phyloP scores from a whole-genome alignment of 2,329 filamentous ascomycete species.

The Sclerotinia sclerotiorum region DNA sequence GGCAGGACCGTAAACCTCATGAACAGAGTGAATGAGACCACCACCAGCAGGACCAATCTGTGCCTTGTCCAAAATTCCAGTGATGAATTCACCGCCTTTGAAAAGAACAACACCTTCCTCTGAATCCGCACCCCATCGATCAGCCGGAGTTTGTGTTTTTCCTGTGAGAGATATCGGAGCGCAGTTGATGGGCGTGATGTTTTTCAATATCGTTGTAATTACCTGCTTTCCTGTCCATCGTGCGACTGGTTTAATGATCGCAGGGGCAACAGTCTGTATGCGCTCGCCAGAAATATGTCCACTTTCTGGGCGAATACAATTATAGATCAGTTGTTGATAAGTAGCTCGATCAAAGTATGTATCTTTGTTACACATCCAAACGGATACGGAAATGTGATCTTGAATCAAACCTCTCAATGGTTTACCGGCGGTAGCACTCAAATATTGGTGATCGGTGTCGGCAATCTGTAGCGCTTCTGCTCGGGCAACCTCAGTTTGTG shows the following conservation, averaged over 20 bases:
- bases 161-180: conserved; percentile 77
- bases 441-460: conserved; percentile 95
- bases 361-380: conserved; percentile 86
- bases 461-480: conserved; percentile 91
- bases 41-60: conserved; percentile 87
- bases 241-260: conserved; percentile 75
- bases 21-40: conserved; percentile 86
- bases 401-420: conserved; percentile 95
- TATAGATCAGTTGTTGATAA: conserved; percentile 93
- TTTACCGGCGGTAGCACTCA: conserved; percentile 90
- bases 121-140: conserved; percentile 71
- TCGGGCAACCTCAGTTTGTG: conserved; percentile 91
- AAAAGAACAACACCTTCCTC: conserved; percentile 84
- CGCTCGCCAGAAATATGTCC: conserved; percentile 82
- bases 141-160: conserved; percentile 74
- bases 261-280: conserved; percentile 77
- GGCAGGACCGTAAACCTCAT: conserved; percentile 88
- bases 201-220: conserved; percentile 87
- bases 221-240: conserved; percentile 97
- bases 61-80: conserved; percentile 91
- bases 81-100: conserved; percentile 81
- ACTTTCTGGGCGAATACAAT: conserved; percentile 82
- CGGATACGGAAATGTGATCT: conserved; percentile 94
- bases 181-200: conserved; percentile 77
- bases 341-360: conserved; percentile 84